Evolutionary conservation across 257 asterid genomes (phyloP).

Genomic region (Misopates orontium): DNA sequence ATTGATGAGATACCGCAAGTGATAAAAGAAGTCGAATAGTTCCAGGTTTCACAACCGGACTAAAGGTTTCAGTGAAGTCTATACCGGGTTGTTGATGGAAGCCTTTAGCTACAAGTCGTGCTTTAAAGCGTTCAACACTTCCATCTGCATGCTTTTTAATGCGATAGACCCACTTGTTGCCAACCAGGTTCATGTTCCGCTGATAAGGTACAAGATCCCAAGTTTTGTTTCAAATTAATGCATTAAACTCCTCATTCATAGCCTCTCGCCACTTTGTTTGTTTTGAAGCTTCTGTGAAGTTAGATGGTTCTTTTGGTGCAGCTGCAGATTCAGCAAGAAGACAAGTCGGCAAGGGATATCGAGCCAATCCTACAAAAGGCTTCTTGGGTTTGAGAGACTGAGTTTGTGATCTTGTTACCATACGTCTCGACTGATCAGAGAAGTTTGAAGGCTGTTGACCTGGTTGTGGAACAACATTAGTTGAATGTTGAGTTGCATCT

Average conservation of each 20-base stretch:
- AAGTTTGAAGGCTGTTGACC: too few species aligned
- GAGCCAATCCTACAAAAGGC: too few species aligned
- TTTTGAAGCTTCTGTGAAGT: too few species aligned
- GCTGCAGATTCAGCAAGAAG: too few species aligned
- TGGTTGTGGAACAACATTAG: too few species aligned
- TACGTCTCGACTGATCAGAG: too few species aligned
- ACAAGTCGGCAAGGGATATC: too few species aligned
- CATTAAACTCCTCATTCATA: neutral
- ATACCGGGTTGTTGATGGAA: neutral
- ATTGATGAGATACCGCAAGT: neutral
- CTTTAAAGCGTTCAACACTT: neutral
- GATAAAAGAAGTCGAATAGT: neutral
- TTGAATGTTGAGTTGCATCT: too few species aligned
- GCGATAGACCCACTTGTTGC: neutral
- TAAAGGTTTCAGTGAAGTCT: neutral
- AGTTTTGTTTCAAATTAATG: neutral
- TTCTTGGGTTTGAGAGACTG: too few species aligned
- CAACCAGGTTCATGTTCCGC: neutral
- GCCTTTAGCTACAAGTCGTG: neutral
- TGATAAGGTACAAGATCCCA: neutral
- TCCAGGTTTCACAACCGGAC: neutral
- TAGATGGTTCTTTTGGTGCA: too few species aligned
- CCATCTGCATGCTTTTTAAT: neutral
- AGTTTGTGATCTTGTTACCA: too few species aligned
- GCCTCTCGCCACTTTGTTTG: neutral